Base-by-base conservation (phyloP, 2,329 filamentous ascomycete genomes). In the Stachybotrys echinatus region DNA sequence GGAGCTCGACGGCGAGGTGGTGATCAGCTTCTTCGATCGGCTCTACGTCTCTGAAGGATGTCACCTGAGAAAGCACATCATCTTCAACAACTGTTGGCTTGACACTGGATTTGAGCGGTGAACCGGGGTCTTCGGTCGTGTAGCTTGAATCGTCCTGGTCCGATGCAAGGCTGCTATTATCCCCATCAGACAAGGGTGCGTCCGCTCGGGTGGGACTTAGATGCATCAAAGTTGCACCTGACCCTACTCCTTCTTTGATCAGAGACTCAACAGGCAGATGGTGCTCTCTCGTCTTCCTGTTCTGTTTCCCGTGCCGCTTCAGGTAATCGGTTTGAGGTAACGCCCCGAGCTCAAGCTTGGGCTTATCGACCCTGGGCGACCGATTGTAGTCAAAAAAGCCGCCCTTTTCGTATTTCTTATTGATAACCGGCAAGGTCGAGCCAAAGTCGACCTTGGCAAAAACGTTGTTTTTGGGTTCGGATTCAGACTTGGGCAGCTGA, bases 401-500 rank as follows among this genome's bases (percentile, higher is more conserved):
- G 5, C 75, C 77, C 43, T 75, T 73, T 54, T 80, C 74, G 54
- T 84, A 84, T 55, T 83, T 83, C 54, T 76, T 80, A 54, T 77
- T 80, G 42, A 80, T 77, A 49, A 75, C 63, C 1, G 78, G 74
- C 27, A 83, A 65, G 17, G 70, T 70, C 5, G 76, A 72, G 22
- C 79, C 76, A 45, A 84, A 79, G 38, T 75, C 69, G 23, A 83
- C 70, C 53, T 74, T 79, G 27, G 78, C 75, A 53, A 81, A 84
- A 12, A 77, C 68, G 51, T 74, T 80, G 8, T 64, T 65, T 31
- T 73, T 73, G 20, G 51, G 55, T 45, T 59, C 54, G 49, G 50
- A 54, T 51, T 58, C 63, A 45, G 48, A 44, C 7, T 59, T 50
- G 17, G 55, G 49, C 6, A 48, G 5, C 27, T 34, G 61, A 23